A percentile compares a stretch with the other conserved stretches of the same genome.
phyloP scores from a whole-genome alignment of 2,329 filamentous ascomycete genomes.

The Bipolaris victoriae region DNA sequence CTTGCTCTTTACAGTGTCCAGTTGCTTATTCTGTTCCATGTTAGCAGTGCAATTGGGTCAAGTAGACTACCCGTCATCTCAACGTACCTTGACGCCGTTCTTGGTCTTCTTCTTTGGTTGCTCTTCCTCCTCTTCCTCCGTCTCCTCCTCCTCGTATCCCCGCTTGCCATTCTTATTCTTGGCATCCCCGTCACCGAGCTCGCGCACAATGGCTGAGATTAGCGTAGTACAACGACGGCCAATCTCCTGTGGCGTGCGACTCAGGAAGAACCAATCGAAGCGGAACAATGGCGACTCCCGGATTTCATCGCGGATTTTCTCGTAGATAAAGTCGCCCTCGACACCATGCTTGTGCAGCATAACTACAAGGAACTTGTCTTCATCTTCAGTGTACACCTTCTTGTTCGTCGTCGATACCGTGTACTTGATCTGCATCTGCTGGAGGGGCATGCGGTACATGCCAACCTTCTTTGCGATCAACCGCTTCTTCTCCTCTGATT shows the following conservation, averaged over 20 bases:
- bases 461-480: constrained; percentile 94
- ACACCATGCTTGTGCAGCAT: constrained; percentile 91
- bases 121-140: constrained; percentile 74
- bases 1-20: constrained; percentile 82
- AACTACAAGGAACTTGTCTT: constrained; percentile 93
- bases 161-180: constrained; percentile 71
- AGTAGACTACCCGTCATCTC: neutral
- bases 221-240: constrained; percentile 91
- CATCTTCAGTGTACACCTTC: constrained; percentile 98
- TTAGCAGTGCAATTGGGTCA: constrained; percentile 17
- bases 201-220: constrained; percentile 90
- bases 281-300: constrained; percentile 92
- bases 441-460: constrained; percentile 94
- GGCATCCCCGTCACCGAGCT: constrained; percentile 74
- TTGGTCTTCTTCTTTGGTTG: constrained; percentile 96
- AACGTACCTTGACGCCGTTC: constrained; percentile 81
- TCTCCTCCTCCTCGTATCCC: constrained; percentile 83
- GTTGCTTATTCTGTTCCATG: constrained; percentile 78
- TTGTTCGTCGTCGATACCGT: constrained; percentile 99
- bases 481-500: constrained; percentile 90
- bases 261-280: constrained; percentile 99
- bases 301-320: constrained; percentile 96
- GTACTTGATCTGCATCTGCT: constrained; percentile 98
- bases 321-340: constrained; percentile 87
- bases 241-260: constrained; percentile 89